These are phyloP conservation scores for Volutella citrinella DNA, from an alignment of 2,329 filamentous ascomycete species.

Conservation along the genomic window DNA sequence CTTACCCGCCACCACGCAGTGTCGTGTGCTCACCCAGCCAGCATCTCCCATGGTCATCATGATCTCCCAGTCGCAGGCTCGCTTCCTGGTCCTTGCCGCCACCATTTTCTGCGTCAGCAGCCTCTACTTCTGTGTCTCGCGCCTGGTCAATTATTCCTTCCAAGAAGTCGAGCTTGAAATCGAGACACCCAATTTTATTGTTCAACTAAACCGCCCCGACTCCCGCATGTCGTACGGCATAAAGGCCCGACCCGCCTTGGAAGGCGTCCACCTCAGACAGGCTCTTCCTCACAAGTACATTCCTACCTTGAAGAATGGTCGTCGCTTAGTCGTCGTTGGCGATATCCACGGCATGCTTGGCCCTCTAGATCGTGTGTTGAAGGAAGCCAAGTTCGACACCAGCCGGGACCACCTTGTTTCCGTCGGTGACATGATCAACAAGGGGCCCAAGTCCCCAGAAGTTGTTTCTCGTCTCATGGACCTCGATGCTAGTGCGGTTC, in stretches of 20 bases:
- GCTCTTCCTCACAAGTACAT: constrained; percentile 28
- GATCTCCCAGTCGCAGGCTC: constrained; percentile 25
- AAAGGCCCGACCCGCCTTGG: constrained; percentile 36
- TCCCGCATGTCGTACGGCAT: constrained; percentile 40
- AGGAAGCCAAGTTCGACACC: constrained; percentile 60
- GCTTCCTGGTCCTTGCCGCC: constrained; percentile 28
- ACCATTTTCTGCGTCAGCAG: constrained; percentile 32
- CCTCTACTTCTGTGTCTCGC: constrained; percentile 32
- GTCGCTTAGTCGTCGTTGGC: constrained; percentile 75
- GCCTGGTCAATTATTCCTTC: constrained; percentile 26
- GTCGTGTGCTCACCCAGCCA: no score
- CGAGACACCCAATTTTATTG: constrained; percentile 3
- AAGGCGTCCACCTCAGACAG: constrained; percentile 28
- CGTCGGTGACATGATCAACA: constrained; percentile 76
- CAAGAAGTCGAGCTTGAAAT: constrained; percentile 8
- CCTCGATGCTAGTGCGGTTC: constrained; percentile 72
- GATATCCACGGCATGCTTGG: constrained; percentile 88
- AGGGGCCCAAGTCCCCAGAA: constrained; percentile 78
- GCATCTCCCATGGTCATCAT: constrained; percentile 23
- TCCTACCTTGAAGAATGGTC: constrained; percentile 37
- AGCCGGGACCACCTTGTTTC: constrained; percentile 69
- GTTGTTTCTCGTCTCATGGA: constrained; percentile 74
- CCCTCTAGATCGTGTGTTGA: constrained; percentile 63
- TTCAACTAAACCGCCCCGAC: constrained; percentile 22
- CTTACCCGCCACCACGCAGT: constrained; percentile 4